phyloP scores from a whole-genome alignment of 345 rosid species.

The Heritiera littoralis region DNA sequence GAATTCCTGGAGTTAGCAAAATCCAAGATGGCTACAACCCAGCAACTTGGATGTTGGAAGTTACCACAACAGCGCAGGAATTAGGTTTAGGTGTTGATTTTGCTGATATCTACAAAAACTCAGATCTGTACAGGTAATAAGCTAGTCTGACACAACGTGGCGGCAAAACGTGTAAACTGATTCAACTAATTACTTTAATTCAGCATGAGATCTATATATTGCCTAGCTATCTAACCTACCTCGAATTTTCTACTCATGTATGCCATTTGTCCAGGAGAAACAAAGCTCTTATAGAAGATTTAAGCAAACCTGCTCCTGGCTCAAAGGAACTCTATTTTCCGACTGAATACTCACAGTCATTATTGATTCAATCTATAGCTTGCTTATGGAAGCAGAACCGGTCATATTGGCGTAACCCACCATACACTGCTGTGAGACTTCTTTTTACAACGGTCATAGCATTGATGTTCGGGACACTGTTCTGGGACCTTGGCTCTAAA shows the following conservation, averaged over 20 bases:
- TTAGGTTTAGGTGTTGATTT: constrained; percentile 60
- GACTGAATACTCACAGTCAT: constrained; percentile 53
- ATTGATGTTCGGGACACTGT: constrained; percentile 66
- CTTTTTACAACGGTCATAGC: constrained; percentile 55
- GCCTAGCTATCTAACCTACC: neutral
- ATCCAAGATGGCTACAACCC: constrained; percentile 79
- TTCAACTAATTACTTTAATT: neutral
- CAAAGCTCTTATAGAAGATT: constrained; percentile 55
- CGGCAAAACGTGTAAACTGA: neutral
- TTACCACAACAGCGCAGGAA: constrained; percentile 59
- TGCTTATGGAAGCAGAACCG: constrained; percentile 74
- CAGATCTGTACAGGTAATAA: constrained; percentile 58
- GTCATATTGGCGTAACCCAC: constrained; percentile 78
- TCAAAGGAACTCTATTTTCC: constrained; percentile 59
- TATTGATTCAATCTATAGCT: constrained; percentile 54
- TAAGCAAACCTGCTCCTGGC: constrained; percentile 58
- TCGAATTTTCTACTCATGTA: neutral
- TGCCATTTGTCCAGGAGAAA: constrained; percentile 51
- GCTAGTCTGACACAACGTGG: neutral
- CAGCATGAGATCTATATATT: neutral
- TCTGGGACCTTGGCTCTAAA: constrained; percentile 70
- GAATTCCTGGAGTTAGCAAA: constrained; percentile 54
- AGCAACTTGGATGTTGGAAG: constrained; percentile 92
- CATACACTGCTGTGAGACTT: constrained; percentile 61
- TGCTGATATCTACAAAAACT: constrained; percentile 51